phyloP scores from a whole-genome alignment of 108 stramenopile genomes.

The Fistulifera pelliculosa region DNA sequence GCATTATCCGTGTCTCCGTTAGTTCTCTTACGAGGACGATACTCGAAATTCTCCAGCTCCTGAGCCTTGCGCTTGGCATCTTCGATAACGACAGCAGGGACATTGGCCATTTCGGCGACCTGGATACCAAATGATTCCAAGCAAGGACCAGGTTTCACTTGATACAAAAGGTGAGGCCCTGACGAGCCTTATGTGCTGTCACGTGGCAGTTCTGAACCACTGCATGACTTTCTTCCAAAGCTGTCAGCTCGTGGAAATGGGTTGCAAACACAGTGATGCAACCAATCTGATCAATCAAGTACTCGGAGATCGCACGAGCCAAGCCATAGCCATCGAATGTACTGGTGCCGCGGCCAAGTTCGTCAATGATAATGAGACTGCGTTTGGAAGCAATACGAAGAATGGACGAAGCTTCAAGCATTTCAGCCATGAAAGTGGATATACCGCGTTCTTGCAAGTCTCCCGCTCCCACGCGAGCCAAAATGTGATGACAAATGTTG shows the following conservation, averaged over 20 bases:
- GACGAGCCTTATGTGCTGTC: constrained; percentile 60
- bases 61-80: constrained; percentile 92
- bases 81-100: constrained; percentile 75
- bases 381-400: constrained; percentile 77
- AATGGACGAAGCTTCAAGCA: constrained; percentile 94
- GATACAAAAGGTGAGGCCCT: constrained; percentile 72
- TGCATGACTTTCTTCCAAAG: constrained; percentile 37
- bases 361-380: constrained; percentile 96
- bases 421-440: constrained; percentile 99
- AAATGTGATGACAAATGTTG: constrained; percentile 85
- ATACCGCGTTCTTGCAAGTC: constrained; percentile 92
- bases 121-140: constrained; percentile 94
- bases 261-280: constrained; percentile 94
- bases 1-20: too few relatives aligned
- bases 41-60: constrained; percentile 81
- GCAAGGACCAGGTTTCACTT: constrained; percentile 88
- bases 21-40: not conserved
- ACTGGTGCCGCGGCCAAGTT: constrained; percentile 93
- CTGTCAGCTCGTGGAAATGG: constrained; percentile 98
- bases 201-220: constrained; percentile 88
- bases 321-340: constrained; percentile 99
- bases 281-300: constrained; percentile 70
- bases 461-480: constrained; percentile 93
- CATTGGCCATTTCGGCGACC: constrained; percentile 88
- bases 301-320: constrained; percentile 92